Percentiles rank a stretch among this genome's conserved stretches.
These are phyloP conservation scores for Fusarium odoratissimum DNA, from an alignment of 2,329 filamentous ascomycete genomes.

Conservation along the genomic window DNA sequence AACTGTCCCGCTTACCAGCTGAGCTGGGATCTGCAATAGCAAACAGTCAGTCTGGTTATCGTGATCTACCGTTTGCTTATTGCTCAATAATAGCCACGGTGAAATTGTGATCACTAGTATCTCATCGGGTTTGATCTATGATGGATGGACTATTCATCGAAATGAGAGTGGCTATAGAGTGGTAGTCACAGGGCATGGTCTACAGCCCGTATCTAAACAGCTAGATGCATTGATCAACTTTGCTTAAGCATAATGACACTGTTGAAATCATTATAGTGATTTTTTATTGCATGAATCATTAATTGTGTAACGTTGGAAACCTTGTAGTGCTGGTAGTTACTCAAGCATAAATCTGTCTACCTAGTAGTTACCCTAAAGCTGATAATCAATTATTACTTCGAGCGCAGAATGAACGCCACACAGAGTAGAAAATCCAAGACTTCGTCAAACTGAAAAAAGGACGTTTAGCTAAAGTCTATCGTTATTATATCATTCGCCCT, in stretches of 20 bases:
- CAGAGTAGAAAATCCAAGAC: not conserved
- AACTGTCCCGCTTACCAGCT: not conserved
- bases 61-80: not conserved
- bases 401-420: not conserved
- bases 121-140: not conserved
- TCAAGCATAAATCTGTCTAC: no score
- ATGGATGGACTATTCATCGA: not conserved
- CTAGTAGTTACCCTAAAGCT: not conserved
- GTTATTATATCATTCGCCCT: no score
- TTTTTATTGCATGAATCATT: not conserved
- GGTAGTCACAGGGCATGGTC: accelerated
- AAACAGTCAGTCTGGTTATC: accelerated
- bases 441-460: not conserved
- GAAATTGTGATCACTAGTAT: accelerated
- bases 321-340: accelerated
- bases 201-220: not conserved
- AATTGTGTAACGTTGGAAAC: not conserved
- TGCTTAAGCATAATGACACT: accelerated
- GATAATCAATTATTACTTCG: accelerated
- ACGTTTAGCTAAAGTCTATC: no score
- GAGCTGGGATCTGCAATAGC: not conserved
- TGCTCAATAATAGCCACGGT: accelerated
- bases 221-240: not conserved
- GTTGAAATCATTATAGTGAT: accelerated
- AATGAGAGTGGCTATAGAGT: not conserved